Conservation (phyloP, 306 rosid species). For the Lablab purpureus region DNA sequence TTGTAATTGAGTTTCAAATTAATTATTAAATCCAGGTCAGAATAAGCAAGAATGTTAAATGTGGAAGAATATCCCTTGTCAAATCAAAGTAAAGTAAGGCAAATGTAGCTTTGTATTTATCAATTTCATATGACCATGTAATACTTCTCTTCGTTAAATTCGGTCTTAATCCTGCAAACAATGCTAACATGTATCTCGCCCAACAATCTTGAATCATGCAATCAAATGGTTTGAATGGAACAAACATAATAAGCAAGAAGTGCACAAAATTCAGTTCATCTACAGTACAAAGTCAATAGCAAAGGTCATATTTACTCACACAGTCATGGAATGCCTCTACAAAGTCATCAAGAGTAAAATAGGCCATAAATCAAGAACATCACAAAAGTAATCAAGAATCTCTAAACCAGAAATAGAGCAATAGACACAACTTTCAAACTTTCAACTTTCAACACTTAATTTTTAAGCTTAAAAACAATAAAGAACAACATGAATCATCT, state of each 20-base stretch:
- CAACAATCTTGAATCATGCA: slow-evolving; percentile 94
- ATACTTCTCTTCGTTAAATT: slow-evolving; percentile 78
- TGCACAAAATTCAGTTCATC: slow-evolving; percentile 18
- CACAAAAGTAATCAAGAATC: slow-evolving; percentile 92
- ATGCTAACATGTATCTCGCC: slow-evolving; percentile 96
- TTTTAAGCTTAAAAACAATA: slow-evolving; percentile 13
- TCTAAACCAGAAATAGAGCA: slow-evolving; percentile 82
- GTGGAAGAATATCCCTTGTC: too few species aligned
- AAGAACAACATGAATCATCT: slow-evolving; percentile 33
- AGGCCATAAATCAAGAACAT: slow-evolving; percentile 94
- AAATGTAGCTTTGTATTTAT: too few species aligned
- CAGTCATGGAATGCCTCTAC: slow-evolving; percentile 94
- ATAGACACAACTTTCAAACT: slow-evolving; percentile 37
- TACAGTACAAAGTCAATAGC: slow-evolving; percentile 39
- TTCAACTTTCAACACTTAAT: slow-evolving; percentile 33
- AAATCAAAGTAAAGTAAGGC: too few species aligned
- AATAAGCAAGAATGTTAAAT: too few species aligned
- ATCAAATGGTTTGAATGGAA: slow-evolving; percentile 46
- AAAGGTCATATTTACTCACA: slow-evolving; percentile 63
- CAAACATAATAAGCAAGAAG: slow-evolving; percentile 24
- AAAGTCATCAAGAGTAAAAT: slow-evolving; percentile 97
- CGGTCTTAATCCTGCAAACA: slow-evolving; percentile 96
- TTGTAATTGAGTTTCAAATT: too few species aligned
- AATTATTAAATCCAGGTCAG: too few species aligned
- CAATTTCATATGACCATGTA: slow-evolving; percentile 70